Conservation (phyloP, 371 early-diverging fungal species). For the Mucor irregularis region DNA sequence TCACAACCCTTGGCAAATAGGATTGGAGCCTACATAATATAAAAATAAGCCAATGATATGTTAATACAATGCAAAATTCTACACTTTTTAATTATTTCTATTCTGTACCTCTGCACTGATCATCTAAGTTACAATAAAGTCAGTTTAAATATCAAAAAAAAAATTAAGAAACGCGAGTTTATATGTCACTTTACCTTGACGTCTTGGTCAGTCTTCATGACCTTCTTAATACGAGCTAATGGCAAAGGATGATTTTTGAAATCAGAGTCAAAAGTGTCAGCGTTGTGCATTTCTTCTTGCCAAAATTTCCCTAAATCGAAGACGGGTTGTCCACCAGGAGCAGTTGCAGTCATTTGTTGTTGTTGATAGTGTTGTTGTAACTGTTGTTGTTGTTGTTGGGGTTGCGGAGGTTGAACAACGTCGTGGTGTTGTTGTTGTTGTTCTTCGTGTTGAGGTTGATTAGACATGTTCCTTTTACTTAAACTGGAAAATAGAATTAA, state of each 20-base stretch:
- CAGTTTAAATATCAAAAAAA: neutral
- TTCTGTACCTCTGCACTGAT: constrained; percentile 37
- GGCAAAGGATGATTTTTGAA: constrained; percentile 95
- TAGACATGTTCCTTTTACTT: no score
- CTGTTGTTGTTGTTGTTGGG: constrained; percentile 1
- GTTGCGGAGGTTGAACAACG: constrained; percentile 1
- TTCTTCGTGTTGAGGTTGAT: constrained; percentile 5
- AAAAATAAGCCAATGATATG: constrained; percentile 13
- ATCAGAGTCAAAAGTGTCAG: constrained; percentile 58
- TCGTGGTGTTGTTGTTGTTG: constrained; percentile 4
- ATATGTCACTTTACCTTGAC: constrained; percentile 83
- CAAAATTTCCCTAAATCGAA: constrained; percentile 50
- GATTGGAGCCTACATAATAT: constrained; percentile 87
- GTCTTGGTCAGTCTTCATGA: constrained; percentile 99
- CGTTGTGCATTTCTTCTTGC: constrained; percentile 42
- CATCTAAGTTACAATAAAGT: constrained; percentile 18
- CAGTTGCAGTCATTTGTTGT: constrained; percentile 1
- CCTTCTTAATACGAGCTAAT: constrained; percentile 98
- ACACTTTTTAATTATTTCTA: neutral
- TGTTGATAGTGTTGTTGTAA: neutral
- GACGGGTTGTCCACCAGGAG: constrained; percentile 41
- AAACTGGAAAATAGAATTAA: no score
- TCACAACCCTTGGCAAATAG: constrained; percentile 98
- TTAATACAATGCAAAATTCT: constrained; percentile 6
- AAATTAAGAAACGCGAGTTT: no score